Evolutionary conservation across 257 asterid species (phyloP).

Genomic region (Orobanche coerulescens): DNA sequence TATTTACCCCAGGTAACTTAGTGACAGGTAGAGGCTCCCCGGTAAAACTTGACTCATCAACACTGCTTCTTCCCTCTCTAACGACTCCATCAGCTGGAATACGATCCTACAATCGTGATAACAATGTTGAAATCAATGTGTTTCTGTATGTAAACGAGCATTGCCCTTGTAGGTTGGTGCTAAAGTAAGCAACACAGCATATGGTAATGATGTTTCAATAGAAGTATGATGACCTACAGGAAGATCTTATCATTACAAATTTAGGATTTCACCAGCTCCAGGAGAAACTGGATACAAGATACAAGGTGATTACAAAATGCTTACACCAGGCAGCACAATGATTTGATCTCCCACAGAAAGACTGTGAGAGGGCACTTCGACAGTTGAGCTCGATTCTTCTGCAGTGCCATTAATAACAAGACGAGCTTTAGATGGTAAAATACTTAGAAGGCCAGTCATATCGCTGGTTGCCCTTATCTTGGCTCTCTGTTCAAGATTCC

Average conservation of each 20-base stretch:
- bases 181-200: conserved; percentile 10
- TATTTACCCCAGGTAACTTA: conserved; percentile 94
- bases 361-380: conserved; percentile 81
- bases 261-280: conserved; percentile 13
- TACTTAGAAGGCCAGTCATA: conserved; percentile 85
- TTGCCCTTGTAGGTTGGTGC: background rate
- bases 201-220: background rate
- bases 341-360: conserved; percentile 93
- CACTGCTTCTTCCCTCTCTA: conserved; percentile 85
- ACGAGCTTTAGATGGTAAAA: conserved; percentile 96
- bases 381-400: conserved; percentile 51
- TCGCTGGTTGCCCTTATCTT: conserved; percentile 94
- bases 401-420: conserved; percentile 53
- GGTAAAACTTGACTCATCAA: conserved; percentile 94
- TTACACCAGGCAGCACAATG: conserved; percentile 91
- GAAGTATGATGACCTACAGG: conserved; percentile 9
- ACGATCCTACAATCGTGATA: conserved; percentile 62
- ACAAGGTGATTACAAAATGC: conserved; percentile 27
- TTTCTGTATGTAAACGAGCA: background rate
- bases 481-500: conserved; percentile 98
- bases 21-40: conserved; percentile 97
- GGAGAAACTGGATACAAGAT: conserved; percentile 15
- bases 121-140: conserved; percentile 14
- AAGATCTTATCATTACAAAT: conserved; percentile 6
- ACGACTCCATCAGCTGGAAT: conserved; percentile 98